These are phyloP conservation scores for Geotrichum klebahnii DNA, from an alignment of 1,139 yeast genomes.

Conservation along the genomic window DNA sequence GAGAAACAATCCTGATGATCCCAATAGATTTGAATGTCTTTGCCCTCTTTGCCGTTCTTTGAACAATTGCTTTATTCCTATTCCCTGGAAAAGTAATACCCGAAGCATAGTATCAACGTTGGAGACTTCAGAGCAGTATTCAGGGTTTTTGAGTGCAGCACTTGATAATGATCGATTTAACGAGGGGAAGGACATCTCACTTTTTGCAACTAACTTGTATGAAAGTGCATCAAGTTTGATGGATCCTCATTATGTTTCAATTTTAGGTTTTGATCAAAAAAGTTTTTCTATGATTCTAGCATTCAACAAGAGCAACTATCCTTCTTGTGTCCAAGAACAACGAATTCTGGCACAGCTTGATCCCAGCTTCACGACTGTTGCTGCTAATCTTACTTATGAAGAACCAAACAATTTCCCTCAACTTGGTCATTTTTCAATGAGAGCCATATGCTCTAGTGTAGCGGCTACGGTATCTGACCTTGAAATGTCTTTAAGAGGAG, in stretches of 20 bases:
- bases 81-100: slow-evolving; percentile 44
- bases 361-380: slow-evolving; percentile 7
- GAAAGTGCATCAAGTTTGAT: slow-evolving; percentile 4
- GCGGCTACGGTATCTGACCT: slow-evolving; percentile 51
- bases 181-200: neutral
- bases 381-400: slow-evolving; percentile 4
- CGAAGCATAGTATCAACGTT: slow-evolving; percentile 25
- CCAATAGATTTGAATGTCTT: slow-evolving; percentile 65
- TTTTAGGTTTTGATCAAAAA: neutral
- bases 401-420: slow-evolving; percentile 1
- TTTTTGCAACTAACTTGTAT: slow-evolving; percentile 1
- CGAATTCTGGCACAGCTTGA: slow-evolving; percentile 1
- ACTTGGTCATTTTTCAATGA: slow-evolving; percentile 7
- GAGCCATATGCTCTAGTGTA: slow-evolving; percentile 4
- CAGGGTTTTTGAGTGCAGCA: slow-evolving; percentile 6
- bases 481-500: slow-evolving; percentile 67
- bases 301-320: neutral
- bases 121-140: slow-evolving; percentile 6
- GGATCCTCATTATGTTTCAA: slow-evolving; percentile 6
- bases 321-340: slow-evolving; percentile 1
- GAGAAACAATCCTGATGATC: slow-evolving; percentile 73
- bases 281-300: neutral
- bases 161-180: slow-evolving; percentile 3
- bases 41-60: slow-evolving; percentile 91
- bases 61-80: slow-evolving; percentile 78